phyloP scores from a whole-genome alignment of 2,329 filamentous ascomycete genomes.

The Colletotrichum shisoi region DNA sequence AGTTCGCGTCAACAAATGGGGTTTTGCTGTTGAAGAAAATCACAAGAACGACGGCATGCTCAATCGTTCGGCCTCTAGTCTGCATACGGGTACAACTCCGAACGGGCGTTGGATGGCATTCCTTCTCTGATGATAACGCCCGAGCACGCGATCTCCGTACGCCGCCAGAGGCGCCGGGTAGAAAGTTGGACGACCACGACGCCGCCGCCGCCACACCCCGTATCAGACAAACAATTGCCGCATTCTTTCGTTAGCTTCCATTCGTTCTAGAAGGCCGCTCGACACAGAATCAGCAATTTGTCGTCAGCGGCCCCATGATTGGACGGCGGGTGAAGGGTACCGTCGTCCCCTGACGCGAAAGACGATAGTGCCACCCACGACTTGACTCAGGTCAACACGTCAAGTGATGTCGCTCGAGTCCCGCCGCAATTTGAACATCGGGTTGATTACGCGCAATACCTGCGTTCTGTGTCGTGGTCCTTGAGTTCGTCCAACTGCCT shows the following conservation, averaged over 20 bases:
- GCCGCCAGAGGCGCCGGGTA: neutral
- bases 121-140: conserved; percentile 9
- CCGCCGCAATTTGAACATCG: conserved; percentile 9
- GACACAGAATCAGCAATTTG: neutral
- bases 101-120: neutral
- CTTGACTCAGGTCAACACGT: conserved; percentile 20
- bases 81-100: conserved; percentile 24
- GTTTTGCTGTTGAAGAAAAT: too few relatives aligned
- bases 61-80: conserved; percentile 2
- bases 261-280: conserved; percentile 27
- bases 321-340: conserved; percentile 16
- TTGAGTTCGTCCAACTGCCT: neutral
- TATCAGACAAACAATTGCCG: conserved; percentile 20
- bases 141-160: conserved; percentile 17
- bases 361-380: conserved; percentile 10
- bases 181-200: neutral
- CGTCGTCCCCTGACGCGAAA: conserved; percentile 11
- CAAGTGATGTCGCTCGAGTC: neutral
- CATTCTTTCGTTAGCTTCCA: conserved; percentile 1
- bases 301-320: conserved; percentile 1
- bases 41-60: neutral
- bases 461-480: neutral
- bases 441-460: neutral
- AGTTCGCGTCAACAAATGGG: neutral
- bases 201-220: conserved; percentile 6